These are phyloP conservation scores for Colletotrichum camelliae DNA, from an alignment of 2,329 filamentous ascomycete genomes.

Conservation along the genomic window DNA sequence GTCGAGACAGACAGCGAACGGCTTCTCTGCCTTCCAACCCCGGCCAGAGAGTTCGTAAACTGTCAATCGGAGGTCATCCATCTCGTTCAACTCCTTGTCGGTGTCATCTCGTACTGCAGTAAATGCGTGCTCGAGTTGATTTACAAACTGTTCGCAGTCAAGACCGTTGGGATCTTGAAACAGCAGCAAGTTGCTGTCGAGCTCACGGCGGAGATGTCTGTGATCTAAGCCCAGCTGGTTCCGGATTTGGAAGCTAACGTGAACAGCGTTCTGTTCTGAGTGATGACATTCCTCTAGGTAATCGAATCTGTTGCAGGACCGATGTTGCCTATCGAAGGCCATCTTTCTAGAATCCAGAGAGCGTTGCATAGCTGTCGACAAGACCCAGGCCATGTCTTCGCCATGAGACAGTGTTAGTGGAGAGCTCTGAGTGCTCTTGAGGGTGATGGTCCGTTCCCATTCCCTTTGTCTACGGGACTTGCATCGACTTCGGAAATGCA, in stretches of 20 bases:
- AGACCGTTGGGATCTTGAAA: constrained; percentile 46
- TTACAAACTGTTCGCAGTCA: constrained; percentile 51
- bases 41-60: constrained; percentile 51
- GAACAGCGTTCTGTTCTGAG: constrained; percentile 48
- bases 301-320: constrained; percentile 38
- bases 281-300: constrained; percentile 43
- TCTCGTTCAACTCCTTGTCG: constrained; percentile 44
- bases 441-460: constrained; percentile 44
- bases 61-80: constrained; percentile 55
- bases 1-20: constrained; percentile 49
- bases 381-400: constrained; percentile 53
- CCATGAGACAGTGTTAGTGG: constrained; percentile 51
- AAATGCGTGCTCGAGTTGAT: constrained; percentile 42
- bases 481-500: constrained; percentile 50
- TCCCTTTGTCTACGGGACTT: constrained; percentile 36
- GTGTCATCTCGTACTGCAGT: constrained; percentile 40
- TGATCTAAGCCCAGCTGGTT: constrained; percentile 58
- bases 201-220: constrained; percentile 46
- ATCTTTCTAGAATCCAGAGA: constrained; percentile 45
- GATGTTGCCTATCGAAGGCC: constrained; percentile 45
- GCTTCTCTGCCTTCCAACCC: constrained; percentile 52
- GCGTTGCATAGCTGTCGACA: constrained; percentile 46
- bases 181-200: constrained; percentile 49
- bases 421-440: constrained; percentile 52
- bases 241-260: constrained; percentile 49